Base-by-base conservation (phyloP, 164 flowering plant genomes). In the Kingdonia uniflora region DNA sequence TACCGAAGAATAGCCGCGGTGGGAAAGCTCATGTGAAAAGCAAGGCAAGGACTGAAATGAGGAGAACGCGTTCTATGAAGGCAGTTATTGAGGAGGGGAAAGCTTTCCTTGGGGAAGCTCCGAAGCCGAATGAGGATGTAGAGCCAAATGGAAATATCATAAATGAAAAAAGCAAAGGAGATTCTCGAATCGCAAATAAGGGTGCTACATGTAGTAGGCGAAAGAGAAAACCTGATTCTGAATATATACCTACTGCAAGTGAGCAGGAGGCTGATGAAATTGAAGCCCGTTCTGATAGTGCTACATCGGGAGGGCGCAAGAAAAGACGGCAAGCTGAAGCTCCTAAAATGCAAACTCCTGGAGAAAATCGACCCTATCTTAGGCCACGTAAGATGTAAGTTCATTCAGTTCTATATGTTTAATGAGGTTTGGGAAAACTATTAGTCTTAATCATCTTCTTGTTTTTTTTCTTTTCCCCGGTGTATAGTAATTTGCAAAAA, bases 371-470 rank as follows among this genome's bases (percentile, higher is more conserved):
- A 22, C 87, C 88, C 70, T 80, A 92, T 70, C 81, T 88, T 48
- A 77, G 95, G 67, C 78, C 71, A 26, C 81, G 68, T 16, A 80
- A 71, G 65, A 67, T 29, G 94, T 88, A 72, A 73, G 85, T 77
- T 52, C 26, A 5, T 5, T 16, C 22, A 10, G 19, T 10, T 44
- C 48, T 44, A 17, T 44, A 29, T 29, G 4, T 29, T 4, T 29
- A 29, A 3, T 29, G 35, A 29, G 35, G 4, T 29, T 8, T 29
- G 35, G 4, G 8, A 29, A 29, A 29, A 4, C 35, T 8, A 29
- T 29, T 29, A 4, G 4, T 29, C 35, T 29, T 29, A 29, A 4
- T 29, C 35, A n/a, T n/a, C n/a, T n/a, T 8, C 35, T 29, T 8
- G 35, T 4, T 29, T 29, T 8, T 29, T 29, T 29, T 29, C 35